Conservation (phyloP, 257 asterid species). For the Solanum piurae region DNA sequence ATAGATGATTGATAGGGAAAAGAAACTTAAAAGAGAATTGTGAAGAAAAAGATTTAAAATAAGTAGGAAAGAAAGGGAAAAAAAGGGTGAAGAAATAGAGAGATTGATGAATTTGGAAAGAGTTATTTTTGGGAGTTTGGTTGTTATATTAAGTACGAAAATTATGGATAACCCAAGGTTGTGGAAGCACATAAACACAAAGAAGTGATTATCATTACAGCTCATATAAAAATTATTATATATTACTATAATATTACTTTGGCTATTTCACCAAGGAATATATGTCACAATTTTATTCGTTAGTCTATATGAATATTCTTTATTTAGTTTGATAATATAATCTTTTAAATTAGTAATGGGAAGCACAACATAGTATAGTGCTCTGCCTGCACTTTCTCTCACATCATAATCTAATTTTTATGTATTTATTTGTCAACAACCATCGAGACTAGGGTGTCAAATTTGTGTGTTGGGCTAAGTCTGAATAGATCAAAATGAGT, state of each 20-base stretch:
- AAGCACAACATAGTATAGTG: background rate
- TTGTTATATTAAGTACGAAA: background rate
- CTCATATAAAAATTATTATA: background rate
- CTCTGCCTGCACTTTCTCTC: background rate
- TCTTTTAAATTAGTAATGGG: background rate
- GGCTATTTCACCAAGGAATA: background rate
- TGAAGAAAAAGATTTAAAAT: background rate
- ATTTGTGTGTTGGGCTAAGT: background rate
- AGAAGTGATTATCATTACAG: background rate
- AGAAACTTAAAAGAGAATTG: background rate
- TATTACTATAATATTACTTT: background rate
- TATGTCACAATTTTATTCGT: background rate
- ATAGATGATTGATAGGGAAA: background rate
- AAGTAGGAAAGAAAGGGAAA: background rate
- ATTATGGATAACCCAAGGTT: background rate
- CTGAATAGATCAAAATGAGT: no score
- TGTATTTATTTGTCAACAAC: background rate
- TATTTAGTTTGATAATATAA: background rate
- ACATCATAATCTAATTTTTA: background rate
- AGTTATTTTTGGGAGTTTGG: background rate
- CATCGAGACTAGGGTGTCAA: background rate
- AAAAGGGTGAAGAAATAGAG: background rate
- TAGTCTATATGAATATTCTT: background rate
- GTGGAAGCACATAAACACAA: slow-evolving; percentile 2
- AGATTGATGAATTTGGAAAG: background rate